phyloP scores from a whole-genome alignment of 2,329 filamentous ascomycete genomes.

The Monosporascus sp. region DNA sequence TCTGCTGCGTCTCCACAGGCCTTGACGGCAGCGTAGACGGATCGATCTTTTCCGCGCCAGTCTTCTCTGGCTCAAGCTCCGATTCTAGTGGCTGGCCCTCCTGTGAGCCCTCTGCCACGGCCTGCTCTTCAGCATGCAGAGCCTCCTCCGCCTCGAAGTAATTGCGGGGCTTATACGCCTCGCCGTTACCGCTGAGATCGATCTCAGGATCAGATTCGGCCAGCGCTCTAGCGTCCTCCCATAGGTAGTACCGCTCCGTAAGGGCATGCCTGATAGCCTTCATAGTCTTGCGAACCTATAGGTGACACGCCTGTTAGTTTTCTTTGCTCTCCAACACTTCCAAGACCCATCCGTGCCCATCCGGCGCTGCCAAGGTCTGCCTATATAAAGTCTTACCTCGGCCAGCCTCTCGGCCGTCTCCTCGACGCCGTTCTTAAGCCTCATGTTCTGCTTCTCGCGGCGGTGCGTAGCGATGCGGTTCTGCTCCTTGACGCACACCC shows the following conservation, averaged over 20 bases:
- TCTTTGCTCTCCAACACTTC: background rate
- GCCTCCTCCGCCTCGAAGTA: conserved; percentile 31
- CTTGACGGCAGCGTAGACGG: conserved; percentile 14
- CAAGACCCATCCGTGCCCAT: no score
- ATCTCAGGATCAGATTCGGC: conserved; percentile 64
- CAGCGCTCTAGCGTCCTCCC: conserved; percentile 67
- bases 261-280: conserved; percentile 76
- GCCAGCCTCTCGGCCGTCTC: conserved; percentile 61
- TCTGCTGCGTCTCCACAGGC: conserved; percentile 11
- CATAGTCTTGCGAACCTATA: conserved; percentile 72
- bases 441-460: conserved; percentile 60
- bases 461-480: conserved; percentile 81
- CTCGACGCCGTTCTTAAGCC: conserved; percentile 67
- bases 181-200: conserved; percentile 46
- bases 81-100: conserved; percentile 7
- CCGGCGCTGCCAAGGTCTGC: background rate
- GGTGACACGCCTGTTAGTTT: conserved; percentile 6
- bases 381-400: conserved; percentile 47
- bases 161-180: conserved; percentile 43
- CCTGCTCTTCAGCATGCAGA: conserved; percentile 2
- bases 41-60: conserved; percentile 12
- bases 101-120: background rate
- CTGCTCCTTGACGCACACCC: conserved; percentile 85
- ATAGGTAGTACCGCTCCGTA: conserved; percentile 84
- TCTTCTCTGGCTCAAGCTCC: conserved; percentile 3